Evolutionary conservation across 1,284 basidiomycete genomes (phyloP).

Genomic region (Wallemia mellicola): DNA sequence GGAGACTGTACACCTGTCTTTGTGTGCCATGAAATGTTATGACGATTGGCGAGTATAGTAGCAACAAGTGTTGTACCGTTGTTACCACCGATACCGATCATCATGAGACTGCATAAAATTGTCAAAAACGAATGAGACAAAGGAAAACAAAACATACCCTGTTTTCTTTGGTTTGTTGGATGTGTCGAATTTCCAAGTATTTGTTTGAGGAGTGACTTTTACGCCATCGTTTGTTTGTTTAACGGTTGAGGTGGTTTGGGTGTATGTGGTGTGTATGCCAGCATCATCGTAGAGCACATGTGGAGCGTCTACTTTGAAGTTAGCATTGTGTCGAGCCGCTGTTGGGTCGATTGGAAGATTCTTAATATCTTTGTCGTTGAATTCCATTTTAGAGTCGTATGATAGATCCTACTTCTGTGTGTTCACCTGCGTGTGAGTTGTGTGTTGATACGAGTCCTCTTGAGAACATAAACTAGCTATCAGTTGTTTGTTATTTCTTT

Average conservation of each 20-base stretch:
- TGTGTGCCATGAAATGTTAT: constrained; percentile 84
- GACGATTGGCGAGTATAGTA: constrained; percentile 81
- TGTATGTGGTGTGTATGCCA: background rate
- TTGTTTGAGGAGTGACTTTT: constrained; percentile 41
- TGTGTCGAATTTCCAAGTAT: constrained; percentile 74
- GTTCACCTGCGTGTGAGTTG: background rate
- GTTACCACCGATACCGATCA: constrained; percentile 90
- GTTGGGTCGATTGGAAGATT: background rate
- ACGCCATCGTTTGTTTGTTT: constrained; percentile 28
- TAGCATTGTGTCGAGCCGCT: background rate
- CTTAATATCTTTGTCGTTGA: background rate
- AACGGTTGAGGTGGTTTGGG: background rate
- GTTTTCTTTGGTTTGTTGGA: constrained; percentile 62
- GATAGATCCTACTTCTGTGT: background rate
- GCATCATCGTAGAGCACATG: background rate
- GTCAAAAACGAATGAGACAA: constrained; percentile 4
- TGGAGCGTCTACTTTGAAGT: background rate
- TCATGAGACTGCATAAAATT: constrained; percentile 39
- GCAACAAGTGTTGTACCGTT: constrained; percentile 86
- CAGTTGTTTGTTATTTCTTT: background rate
- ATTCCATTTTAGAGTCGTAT: background rate
- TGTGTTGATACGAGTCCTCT: background rate
- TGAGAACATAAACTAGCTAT: constrained; percentile 1
- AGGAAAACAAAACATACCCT: constrained; percentile 30
- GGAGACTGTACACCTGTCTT: constrained; percentile 74